Percentiles rank a stretch among this genome's conserved stretches.
phyloP scores from a whole-genome alignment of 495 filamentous ascomycete genomes.

The Trypethelium eluteriae region DNA sequence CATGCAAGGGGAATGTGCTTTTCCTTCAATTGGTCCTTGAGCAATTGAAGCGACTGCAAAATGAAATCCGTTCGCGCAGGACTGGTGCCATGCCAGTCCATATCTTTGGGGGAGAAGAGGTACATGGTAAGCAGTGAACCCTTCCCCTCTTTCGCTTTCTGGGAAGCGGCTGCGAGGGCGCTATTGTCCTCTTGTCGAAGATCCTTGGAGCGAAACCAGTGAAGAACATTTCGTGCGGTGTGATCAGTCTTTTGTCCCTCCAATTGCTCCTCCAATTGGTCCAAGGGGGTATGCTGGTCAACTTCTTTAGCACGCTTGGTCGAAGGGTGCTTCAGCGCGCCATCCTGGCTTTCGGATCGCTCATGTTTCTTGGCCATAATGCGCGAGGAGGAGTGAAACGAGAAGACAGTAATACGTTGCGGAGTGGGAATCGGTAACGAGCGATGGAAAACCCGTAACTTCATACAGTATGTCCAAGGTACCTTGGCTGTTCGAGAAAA shows the following conservation, averaged over 20 bases:
- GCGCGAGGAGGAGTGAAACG: background rate
- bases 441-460: too few relatives aligned
- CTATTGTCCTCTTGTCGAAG: slow-evolving; percentile 41
- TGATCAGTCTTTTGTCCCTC: slow-evolving; percentile 25
- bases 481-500: too few relatives aligned
- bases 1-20: slow-evolving; percentile 38
- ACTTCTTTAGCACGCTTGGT: slow-evolving; percentile 42
- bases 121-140: slow-evolving; percentile 36
- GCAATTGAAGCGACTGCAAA: slow-evolving; percentile 34
- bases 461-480: too few relatives aligned
- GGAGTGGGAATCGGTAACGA: too few relatives aligned
- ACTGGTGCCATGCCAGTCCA: slow-evolving; percentile 39
- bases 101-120: slow-evolving; percentile 33
- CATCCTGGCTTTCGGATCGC: slow-evolving; percentile 22
- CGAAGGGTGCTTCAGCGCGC: slow-evolving; percentile 34
- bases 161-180: slow-evolving; percentile 36
- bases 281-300: slow-evolving; percentile 33
- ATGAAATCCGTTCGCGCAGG: slow-evolving; percentile 40
- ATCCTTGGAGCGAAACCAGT: slow-evolving; percentile 41
- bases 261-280: slow-evolving; percentile 27
- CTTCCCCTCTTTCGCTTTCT: slow-evolving; percentile 27
- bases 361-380: slow-evolving; percentile 20
- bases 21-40: slow-evolving; percentile 36
- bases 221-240: slow-evolving; percentile 29
- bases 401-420: background rate